Evolutionary conservation across 805 yeast genomes (phyloP).

Genomic region (Candida hungchunana): DNA sequence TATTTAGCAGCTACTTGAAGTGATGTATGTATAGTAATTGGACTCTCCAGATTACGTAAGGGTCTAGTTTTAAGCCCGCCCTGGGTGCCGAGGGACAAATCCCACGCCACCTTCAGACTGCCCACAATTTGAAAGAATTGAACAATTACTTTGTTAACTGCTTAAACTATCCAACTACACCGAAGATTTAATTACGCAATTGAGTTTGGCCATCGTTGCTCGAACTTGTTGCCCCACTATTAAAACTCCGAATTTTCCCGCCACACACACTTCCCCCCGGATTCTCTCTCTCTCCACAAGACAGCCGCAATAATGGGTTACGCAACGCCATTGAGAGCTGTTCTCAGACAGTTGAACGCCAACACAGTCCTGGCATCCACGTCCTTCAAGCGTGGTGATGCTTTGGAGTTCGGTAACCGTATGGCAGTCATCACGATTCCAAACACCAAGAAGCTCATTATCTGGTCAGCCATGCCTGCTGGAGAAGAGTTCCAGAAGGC

Average conservation of each 20-base stretch:
- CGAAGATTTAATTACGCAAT: too few species aligned
- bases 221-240: background rate
- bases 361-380: constrained; percentile 33
- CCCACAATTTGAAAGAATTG: too few species aligned
- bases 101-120: too few species aligned
- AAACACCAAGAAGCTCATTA: constrained; percentile 32
- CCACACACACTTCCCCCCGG: background rate
- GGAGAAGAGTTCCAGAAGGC: constrained; percentile 41
- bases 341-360: constrained; percentile 32
- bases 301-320: constrained; percentile 33
- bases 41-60: too few species aligned
- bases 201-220: too few species aligned
- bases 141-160: too few species aligned
- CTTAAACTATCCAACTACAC: too few species aligned
- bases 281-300: background rate
- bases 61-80: too few species aligned
- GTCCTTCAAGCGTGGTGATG: constrained; percentile 28
- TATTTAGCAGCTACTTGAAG: constrained; percentile 15
- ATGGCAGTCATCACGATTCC: constrained; percentile 33
- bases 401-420: constrained; percentile 35
- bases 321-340: constrained; percentile 35
- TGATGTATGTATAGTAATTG: too few species aligned
- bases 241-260: background rate
- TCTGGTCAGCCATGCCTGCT: constrained; percentile 60
- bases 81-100: too few species aligned